A percentile compares a stretch with the other conserved stretches of the same genome.
These are phyloP conservation scores for Aspergillus oerlinghausenensis DNA, from an alignment of 2,329 filamentous ascomycete genomes.

Conservation along the genomic window DNA sequence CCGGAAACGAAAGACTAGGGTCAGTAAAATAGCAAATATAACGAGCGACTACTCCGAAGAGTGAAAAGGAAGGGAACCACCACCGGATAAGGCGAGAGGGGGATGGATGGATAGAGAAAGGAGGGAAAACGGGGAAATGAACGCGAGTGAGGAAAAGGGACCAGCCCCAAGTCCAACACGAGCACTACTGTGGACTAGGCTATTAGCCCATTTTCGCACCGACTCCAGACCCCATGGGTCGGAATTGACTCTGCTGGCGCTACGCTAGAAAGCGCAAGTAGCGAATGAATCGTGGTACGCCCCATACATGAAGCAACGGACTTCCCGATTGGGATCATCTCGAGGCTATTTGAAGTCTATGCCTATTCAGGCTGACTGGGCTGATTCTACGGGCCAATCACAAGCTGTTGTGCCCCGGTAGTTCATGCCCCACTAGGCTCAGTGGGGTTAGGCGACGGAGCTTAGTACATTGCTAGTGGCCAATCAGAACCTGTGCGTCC, in stretches of 20 bases:
- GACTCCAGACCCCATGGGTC: not conserved
- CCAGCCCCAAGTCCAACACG: not conserved
- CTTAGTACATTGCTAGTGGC: not conserved
- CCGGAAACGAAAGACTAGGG: slow-evolving; percentile 18
- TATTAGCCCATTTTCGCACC: not conserved
- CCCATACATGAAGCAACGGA: not conserved
- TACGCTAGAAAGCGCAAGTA: slow-evolving; percentile 5
- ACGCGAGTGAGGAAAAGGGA: not conserved
- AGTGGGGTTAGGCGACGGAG: not conserved
- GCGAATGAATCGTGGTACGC: not conserved
- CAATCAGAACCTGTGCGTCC: slow-evolving; percentile 3
- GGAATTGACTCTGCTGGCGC: not conserved
- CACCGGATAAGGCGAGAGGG: slow-evolving; percentile 22
- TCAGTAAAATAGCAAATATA: slow-evolving; percentile 9
- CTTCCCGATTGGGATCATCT: slow-evolving; percentile 1
- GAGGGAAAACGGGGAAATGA: not conserved
- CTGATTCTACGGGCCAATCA: slow-evolving; percentile 8
- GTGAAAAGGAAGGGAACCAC: not conserved
- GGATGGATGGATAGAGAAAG: slow-evolving; percentile 23
- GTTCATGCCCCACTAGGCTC: slow-evolving; percentile 15
- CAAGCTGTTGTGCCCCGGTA: slow-evolving; percentile 3
- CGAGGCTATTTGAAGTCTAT: slow-evolving; percentile 12
- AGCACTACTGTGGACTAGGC: slow-evolving; percentile 1
- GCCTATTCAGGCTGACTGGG: slow-evolving; percentile 1
- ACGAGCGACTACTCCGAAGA: not conserved